phyloP scores from a whole-genome alignment of 164 flowering plant species.

The Kalanchoe fedtschenkoi region DNA sequence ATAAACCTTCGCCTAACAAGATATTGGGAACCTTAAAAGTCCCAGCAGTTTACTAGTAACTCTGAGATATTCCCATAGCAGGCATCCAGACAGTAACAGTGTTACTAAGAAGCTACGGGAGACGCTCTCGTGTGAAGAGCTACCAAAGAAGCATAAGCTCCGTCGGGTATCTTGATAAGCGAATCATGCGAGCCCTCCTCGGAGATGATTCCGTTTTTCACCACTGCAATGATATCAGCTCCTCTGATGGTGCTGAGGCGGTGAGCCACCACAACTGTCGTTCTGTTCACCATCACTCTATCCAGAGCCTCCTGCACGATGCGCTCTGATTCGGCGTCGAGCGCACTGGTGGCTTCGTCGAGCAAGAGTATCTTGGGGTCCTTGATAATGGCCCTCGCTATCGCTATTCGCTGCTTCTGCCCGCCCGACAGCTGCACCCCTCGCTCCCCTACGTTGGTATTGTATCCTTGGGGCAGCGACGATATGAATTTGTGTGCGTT shows the following conservation, averaged over 20 bases:
- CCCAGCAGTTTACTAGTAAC: too few relatives aligned
- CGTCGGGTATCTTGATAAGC: conserved; percentile 41
- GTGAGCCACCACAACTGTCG: conserved; percentile 66
- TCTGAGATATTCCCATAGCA: too few relatives aligned
- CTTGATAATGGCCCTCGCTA: conserved; percentile 59
- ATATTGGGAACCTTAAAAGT: too few relatives aligned
- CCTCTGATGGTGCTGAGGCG: conserved; percentile 54
- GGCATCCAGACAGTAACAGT: too few relatives aligned
- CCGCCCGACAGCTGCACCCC: conserved; percentile 74
- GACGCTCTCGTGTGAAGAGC: conserved; percentile 43
- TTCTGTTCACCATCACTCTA: conserved; percentile 50
- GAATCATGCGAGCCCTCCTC: conserved; percentile 68
- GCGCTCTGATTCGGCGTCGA: conserved; percentile 67
- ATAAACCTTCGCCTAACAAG: too few relatives aligned
- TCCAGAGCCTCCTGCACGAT: conserved; percentile 66
- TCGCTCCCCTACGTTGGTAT: conserved; percentile 57
- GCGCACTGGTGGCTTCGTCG: conserved; percentile 72
- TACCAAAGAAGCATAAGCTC: conserved; percentile 58
- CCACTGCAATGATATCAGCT: conserved; percentile 60
- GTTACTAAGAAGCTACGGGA: too few relatives aligned
- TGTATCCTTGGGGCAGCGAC: conserved; percentile 53
- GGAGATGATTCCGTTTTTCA: conserved; percentile 55
- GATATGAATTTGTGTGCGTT: conserved; percentile 74
- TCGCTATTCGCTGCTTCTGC: conserved; percentile 69
- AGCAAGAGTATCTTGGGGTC: conserved; percentile 55